Evolutionary conservation across 768 basidiomycete genomes (phyloP), one percentile per base, ranked within the genome.

Genomic region (Tulasnella sp.): DNA sequence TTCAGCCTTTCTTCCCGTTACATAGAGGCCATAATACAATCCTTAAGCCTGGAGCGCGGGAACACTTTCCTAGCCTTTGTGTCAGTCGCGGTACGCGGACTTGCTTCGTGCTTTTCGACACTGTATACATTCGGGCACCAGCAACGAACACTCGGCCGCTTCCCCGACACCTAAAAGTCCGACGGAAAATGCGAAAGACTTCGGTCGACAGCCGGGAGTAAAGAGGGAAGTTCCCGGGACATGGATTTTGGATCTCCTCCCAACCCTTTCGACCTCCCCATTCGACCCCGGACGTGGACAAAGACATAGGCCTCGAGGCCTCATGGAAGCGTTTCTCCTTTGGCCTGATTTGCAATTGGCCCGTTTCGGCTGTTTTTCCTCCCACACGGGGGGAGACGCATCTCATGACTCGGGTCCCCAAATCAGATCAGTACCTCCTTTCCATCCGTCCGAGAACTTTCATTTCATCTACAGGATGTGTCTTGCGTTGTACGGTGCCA

Each of bases 21-120:
- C 34, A 16, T 69, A 37, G 40, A 69, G 29, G 40, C 52, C n/a
- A 73, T 77, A 73, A 91, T 85, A 78, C 77, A 81, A 0, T 80
- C 81, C 16, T 80, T 92, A 0, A 90, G 90, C 3, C 89, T 88
- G 71, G 91, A 90, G 0, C 89, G 87, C 73, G 89, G 88, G 6
- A 79, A 87, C 74, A 88, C 90, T 0, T 81, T 92, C 3, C 81
- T 92, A 9, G 89, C 90, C 0, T 83, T 77, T 9, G 74, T 84
- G 1, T 82, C 88, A 1, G 85, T 91, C 69, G 83, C 78, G 0
- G 78, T 91, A 12, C 89, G 89, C 16, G 85, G 86, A 74, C 89
- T 89, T 36, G 47, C 70, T 69, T 59, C 70, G 6, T 69, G 26
- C 11, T 12, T 71, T 17, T 71, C 66, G 70, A 6, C 17, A 64